Evolutionary conservation across 768 basidiomycete genomes (phyloP).

Genomic region (Sarcodon aspratus): DNA sequence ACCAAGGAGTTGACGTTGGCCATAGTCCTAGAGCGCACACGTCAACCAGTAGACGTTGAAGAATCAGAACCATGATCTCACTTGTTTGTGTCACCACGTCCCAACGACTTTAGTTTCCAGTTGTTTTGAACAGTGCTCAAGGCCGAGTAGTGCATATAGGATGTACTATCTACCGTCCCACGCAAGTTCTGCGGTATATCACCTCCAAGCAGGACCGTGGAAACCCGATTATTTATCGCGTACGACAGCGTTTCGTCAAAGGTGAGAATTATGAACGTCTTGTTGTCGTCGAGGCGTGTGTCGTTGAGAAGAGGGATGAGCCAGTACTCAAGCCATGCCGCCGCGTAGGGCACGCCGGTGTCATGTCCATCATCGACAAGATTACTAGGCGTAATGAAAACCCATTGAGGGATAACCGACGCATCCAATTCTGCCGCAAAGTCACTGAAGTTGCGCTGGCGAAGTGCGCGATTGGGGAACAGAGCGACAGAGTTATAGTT

Average conservation of each 20-base stretch:
- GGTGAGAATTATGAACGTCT: slow-evolving; percentile 47
- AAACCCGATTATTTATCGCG: slow-evolving; percentile 34
- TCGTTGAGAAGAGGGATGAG: slow-evolving; percentile 39
- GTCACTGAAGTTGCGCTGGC: slow-evolving; percentile 51
- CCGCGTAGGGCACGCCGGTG: slow-evolving; percentile 37
- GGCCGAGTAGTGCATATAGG: slow-evolving; percentile 51
- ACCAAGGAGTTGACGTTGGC: slow-evolving; percentile 44
- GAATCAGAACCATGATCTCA: slow-evolving; percentile 32
- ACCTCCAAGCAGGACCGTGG: slow-evolving; percentile 30
- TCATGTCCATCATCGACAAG: slow-evolving; percentile 48
- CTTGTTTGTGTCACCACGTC: too few relatives aligned
- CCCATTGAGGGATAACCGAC: slow-evolving; percentile 43
- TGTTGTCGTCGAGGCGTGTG: slow-evolving; percentile 37
- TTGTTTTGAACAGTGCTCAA: slow-evolving; percentile 47
- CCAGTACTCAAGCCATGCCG: slow-evolving; percentile 37
- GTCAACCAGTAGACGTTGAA: neutral
- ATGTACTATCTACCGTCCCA: slow-evolving; percentile 37
- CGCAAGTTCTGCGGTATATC: slow-evolving; percentile 29
- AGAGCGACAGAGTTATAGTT: slow-evolving; percentile 39
- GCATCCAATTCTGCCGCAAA: slow-evolving; percentile 43
- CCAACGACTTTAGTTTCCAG: slow-evolving; percentile 48
- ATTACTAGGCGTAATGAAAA: slow-evolving; percentile 56
- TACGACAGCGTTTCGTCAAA: slow-evolving; percentile 45
- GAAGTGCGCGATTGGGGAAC: slow-evolving; percentile 26
- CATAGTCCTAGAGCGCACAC: slow-evolving; percentile 12